Evolutionary conservation across 1,139 yeast genomes (phyloP).

Genomic region (Suhomyces atakaporum): DNA sequence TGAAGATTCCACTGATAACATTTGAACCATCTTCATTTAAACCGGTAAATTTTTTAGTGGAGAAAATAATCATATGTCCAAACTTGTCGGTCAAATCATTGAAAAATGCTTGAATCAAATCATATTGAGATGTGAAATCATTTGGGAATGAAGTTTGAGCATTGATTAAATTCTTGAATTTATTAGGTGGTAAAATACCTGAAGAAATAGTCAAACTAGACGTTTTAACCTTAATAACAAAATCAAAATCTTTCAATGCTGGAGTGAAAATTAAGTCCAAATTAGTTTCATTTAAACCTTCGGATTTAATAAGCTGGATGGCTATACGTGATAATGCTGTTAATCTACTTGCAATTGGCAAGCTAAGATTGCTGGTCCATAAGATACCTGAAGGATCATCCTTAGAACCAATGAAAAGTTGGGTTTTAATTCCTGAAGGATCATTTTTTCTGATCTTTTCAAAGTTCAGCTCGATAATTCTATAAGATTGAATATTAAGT

Average conservation of each 20-base stretch:
- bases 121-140: conserved; percentile 49
- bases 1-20: conserved; percentile 77
- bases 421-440: conserved; percentile 78
- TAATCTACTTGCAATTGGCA: conserved; percentile 82
- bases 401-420: conserved; percentile 78
- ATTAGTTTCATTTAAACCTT: conserved; percentile 47
- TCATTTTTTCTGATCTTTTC: conserved; percentile 68
- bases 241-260: conserved; percentile 80
- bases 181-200: conserved; percentile 56
- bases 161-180: conserved; percentile 65
- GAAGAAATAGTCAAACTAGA: conserved; percentile 45
- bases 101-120: conserved; percentile 56
- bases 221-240: conserved; percentile 62
- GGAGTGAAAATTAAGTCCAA: conserved; percentile 71
- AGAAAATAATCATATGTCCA: conserved; percentile 60
- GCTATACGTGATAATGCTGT: conserved; percentile 88
- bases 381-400: conserved; percentile 81
- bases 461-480: conserved; percentile 65
- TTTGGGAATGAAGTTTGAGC: conserved; percentile 44
- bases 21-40: conserved; percentile 51
- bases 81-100: conserved; percentile 59
- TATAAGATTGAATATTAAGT: conserved; percentile 62
- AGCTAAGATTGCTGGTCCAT: conserved; percentile 72
- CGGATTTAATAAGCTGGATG: conserved; percentile 47
- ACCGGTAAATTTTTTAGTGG: conserved; percentile 56